Evolutionary conservation across 1,284 basidiomycete genomes (phyloP).

Genomic region (Coniferiporia sulphurascens): DNA sequence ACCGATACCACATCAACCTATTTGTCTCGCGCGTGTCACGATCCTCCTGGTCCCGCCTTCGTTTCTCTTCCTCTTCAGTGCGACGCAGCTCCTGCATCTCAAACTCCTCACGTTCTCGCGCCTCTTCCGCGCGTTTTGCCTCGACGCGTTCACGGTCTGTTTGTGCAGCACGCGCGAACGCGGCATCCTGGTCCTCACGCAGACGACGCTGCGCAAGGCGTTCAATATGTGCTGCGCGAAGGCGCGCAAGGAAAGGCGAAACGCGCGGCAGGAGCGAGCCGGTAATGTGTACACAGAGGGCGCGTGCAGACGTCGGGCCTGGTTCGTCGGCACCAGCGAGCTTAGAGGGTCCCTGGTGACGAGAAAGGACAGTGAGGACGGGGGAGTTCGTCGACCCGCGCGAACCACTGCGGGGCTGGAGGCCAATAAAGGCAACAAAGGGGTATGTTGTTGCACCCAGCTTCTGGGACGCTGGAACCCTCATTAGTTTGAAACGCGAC

Average conservation of each 20-base stretch:
- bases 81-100: constrained; percentile 29
- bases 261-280: constrained; percentile 76
- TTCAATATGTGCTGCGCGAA: constrained; percentile 41
- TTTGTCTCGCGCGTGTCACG: constrained; percentile 29
- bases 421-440: constrained; percentile 84
- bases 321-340: constrained; percentile 25
- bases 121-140: constrained; percentile 40
- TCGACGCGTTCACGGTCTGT: constrained; percentile 70
- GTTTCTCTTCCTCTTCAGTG: constrained; percentile 28
- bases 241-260: constrained; percentile 62
- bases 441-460: constrained; percentile 88
- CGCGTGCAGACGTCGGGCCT: constrained; percentile 55
- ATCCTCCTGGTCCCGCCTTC: constrained; percentile 25
- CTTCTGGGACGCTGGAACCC: constrained; percentile 67
- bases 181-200: constrained; percentile 79
- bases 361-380: constrained; percentile 73
- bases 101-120: constrained; percentile 29
- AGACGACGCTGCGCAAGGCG: constrained; percentile 65
- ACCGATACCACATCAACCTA: constrained; percentile 46
- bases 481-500: constrained; percentile 2
- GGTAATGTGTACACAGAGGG: constrained; percentile 62
- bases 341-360: constrained; percentile 68
- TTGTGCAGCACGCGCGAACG: constrained; percentile 61
- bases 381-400: constrained; percentile 40
- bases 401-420: constrained; percentile 63